Base-by-base conservation (phyloP, 140 eudicot species). In the Bidens hawaiensis region DNA sequence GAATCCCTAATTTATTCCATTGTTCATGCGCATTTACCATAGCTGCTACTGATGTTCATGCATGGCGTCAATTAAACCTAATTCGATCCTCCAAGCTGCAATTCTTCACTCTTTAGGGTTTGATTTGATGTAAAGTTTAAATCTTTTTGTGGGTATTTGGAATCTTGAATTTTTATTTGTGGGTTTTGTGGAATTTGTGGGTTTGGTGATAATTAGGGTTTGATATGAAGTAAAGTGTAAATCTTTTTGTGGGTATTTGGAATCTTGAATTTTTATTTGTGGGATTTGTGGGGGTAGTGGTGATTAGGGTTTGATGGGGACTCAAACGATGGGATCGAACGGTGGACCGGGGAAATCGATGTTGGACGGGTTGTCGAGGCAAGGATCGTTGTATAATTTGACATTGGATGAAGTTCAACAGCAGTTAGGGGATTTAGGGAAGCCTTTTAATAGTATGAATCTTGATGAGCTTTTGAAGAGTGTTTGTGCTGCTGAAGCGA, bases 381-480 rank as follows among this genome's bases (percentile, higher is more conserved):
- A 78, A 40, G 82, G 76, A 16, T 85, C 87, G 45, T 71, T 82
- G 79, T 79, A 68, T 66, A 70, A 70, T 60, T 70, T 82, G 33
- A 77, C 86, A 14, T 68, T 88, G 14, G 65, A 70, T 48, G 88
- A 88, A 50, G 83, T 82, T 9, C 76, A 79, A 60, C 80, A 56
- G 40, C 88, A 81, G 14, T 79, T 81, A 25, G 90, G 87, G 18
- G 72, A 71, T 45, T 73, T 82, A 55, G 82, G 90, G 12, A 85
- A 79, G 27, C 85, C 89, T n/a, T 59, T 82, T 33, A 85, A 77
- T 36, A 80, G 88, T 68, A 84, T 88, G 90, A 85, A 85, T 53
- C 69, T 88, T 27, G 96, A 85, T 43, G 90, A 88, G 62, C 66
- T 88, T 38, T 75, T 88, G 13, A 80, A 73, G 60, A 79, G 46